Evolutionary conservation across 495 filamentous ascomycete species (phyloP).

Genomic region (Lentithecium fluviatile): DNA sequence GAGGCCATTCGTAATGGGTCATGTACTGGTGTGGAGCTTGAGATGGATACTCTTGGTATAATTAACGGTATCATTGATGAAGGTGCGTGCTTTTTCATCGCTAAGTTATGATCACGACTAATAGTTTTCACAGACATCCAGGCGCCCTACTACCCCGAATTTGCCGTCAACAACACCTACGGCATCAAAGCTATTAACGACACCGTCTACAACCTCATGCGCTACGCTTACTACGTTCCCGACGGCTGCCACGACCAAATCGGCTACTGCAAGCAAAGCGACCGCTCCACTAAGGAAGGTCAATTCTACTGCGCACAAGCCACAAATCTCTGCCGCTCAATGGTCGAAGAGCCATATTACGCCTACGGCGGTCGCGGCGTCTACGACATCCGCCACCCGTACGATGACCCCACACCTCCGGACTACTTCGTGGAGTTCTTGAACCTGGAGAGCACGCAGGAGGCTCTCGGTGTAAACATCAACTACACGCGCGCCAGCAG

Average conservation of each 20-base stretch:
- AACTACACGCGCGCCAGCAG: conserved; percentile 50
- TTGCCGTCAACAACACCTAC: conserved; percentile 77
- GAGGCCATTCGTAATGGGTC: conserved; percentile 50
- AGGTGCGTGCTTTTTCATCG: conserved; percentile 33
- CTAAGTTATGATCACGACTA: background rate
- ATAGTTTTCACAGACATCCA: conserved; percentile 47
- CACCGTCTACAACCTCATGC: conserved; percentile 49
- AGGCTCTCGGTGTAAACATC: conserved; percentile 54
- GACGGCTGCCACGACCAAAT: conserved; percentile 43
- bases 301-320: conserved; percentile 44
- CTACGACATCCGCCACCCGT: conserved; percentile 54
- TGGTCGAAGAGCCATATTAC: conserved; percentile 50
- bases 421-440: conserved; percentile 50
- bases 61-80: conserved; percentile 78
- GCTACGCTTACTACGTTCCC: conserved; percentile 50
- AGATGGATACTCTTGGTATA: conserved; percentile 53
- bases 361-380: conserved; percentile 48
- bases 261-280: conserved; percentile 39
- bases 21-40: conserved; percentile 52
- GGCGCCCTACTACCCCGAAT: conserved; percentile 63
- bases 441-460: conserved; percentile 48
- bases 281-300: conserved; percentile 42
- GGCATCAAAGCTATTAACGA: conserved; percentile 64
- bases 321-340: conserved; percentile 46
- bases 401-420: conserved; percentile 52